Evolutionary conservation across 129 eudicot genomes (phyloP), one percentile per base, ranked within the genome.

Genomic region (Chrysanthemum makinoi): DNA sequence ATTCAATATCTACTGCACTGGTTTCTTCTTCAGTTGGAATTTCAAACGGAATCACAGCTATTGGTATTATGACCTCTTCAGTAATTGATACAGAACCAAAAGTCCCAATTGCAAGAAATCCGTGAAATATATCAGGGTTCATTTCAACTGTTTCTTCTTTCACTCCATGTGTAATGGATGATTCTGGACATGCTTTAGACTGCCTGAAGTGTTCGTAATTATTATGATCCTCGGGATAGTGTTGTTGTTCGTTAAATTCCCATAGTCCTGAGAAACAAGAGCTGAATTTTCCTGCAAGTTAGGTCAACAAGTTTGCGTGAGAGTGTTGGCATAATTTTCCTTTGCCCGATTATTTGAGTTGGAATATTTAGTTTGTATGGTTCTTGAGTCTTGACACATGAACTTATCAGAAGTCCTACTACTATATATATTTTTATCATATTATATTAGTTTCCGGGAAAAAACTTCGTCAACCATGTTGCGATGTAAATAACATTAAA

Each of bases 71-170:
- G 61, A 89, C 86, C 59, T 86, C 89, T 56, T 83, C 63, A 39
- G 72, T 49, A 33, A 48, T 68, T 62, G 85, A 76, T 48, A 79
- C 85, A 65, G 72, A 53, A 74, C 92, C 95, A 13, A 91, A 87
- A 66, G 97, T 91, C 70, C 95, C 97, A 61, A 91, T 91, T 68
- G 92, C 82, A 35, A 91, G 88, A 75, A 91, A 84, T 55, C 89
- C 90, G 10, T 81, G 86, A 71, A 80, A 84, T 39, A 72, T 68
- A 70, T 82, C 80, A 19, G 61, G 46, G 57, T 47, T 75, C 75
- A 66, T 48, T 44, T 52, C 60, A 59, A 60, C 56, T 14, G 80
- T 22, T 63, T 82, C 84, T 51, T 80, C 76, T 82, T 81, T 80
- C 55, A 5, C 67, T 10, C 70, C 63, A 46, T 69, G 75, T 55